A percentile compares a stretch with the other conserved stretches of the same genome.
These are phyloP conservation scores for Fraxinus dipetala DNA, from an alignment of 305 asterid genomes.

Conservation along the genomic window DNA sequence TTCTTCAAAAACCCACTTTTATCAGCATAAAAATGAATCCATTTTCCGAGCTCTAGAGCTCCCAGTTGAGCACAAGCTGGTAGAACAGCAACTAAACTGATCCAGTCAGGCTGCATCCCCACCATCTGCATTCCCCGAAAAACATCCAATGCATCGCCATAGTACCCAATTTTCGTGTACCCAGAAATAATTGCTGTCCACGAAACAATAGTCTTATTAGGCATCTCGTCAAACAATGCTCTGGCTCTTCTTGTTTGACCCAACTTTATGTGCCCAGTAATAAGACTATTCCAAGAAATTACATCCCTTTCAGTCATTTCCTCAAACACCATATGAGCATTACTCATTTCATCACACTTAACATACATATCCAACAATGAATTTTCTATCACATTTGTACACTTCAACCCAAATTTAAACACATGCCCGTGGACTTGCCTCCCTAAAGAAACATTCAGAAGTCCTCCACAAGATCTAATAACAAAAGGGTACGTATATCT, in stretches of 20 bases:
- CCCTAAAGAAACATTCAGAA: slow-evolving; percentile 39
- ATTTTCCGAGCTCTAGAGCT: slow-evolving; percentile 71
- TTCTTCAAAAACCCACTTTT: slow-evolving; percentile 45
- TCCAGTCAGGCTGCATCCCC: slow-evolving; percentile 79
- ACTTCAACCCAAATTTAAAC: slow-evolving; percentile 46
- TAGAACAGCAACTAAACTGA: slow-evolving; percentile 62
- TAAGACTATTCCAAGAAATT: slow-evolving; percentile 80
- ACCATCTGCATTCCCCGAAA: slow-evolving; percentile 69
- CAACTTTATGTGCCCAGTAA: slow-evolving; percentile 60
- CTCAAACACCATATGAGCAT: slow-evolving; percentile 63
- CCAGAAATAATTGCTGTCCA: slow-evolving; percentile 89
- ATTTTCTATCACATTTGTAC: slow-evolving; percentile 38
- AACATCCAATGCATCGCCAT: slow-evolving; percentile 61
- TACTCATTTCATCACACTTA: slow-evolving; percentile 48
- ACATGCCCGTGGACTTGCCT: slow-evolving; percentile 68
- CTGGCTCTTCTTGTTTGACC: slow-evolving; percentile 60
- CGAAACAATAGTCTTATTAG: slow-evolving; percentile 55
- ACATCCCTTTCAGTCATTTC: slow-evolving; percentile 74
- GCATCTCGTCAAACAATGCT: slow-evolving; percentile 61
- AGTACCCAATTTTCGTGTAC: slow-evolving; percentile 50
- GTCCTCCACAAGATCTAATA: slow-evolving; percentile 65
- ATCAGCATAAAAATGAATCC: slow-evolving; percentile 69
- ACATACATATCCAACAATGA: slow-evolving; percentile 75
- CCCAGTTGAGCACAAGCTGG: slow-evolving; percentile 81
- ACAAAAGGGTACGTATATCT: slow-evolving; percentile 72